These are phyloP conservation scores for Ascoidea asiatica DNA, from an alignment of 805 yeast genomes.

Conservation along the genomic window DNA sequence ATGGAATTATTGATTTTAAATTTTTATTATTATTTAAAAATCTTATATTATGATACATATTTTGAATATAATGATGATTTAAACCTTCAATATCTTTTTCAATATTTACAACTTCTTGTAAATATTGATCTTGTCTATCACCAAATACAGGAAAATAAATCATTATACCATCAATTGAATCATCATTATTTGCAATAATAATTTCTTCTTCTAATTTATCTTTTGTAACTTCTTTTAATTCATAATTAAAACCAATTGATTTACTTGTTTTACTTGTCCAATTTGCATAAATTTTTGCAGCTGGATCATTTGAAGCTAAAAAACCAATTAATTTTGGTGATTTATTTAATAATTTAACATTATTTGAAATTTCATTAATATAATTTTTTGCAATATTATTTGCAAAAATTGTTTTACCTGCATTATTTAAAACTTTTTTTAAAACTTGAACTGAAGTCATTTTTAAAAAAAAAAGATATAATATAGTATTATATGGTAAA, in stretches of 20 bases:
- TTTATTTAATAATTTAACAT: slow-evolving; percentile 33
- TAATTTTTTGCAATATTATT: slow-evolving; percentile 76
- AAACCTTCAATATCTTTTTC: slow-evolving; percentile 96
- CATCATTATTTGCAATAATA: slow-evolving; percentile 70
- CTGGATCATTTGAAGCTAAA: slow-evolving; percentile 87
- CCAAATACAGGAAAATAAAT: slow-evolving; percentile 97
- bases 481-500: no score
- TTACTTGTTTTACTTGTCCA: slow-evolving; percentile 92
- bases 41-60: slow-evolving; percentile 87
- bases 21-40: slow-evolving; percentile 59
- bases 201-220: slow-evolving; percentile 79
- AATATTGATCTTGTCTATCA: slow-evolving; percentile 84
- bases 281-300: slow-evolving; percentile 87
- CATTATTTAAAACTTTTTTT: no score
- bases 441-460: slow-evolving; percentile 2
- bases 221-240: slow-evolving; percentile 55
- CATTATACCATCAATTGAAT: slow-evolving; percentile 78
- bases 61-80: slow-evolving; percentile 81
- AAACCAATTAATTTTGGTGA: slow-evolving; percentile 81
- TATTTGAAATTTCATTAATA: slow-evolving; percentile 52
- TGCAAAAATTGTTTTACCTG: slow-evolving; percentile 78
- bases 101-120: slow-evolving; percentile 84
- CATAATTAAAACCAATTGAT: slow-evolving; percentile 76
- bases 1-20: slow-evolving; percentile 82
- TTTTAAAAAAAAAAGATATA: no score